Base-by-base conservation (phyloP, 805 yeast genomes). In the Isabelozyma heimii region DNA sequence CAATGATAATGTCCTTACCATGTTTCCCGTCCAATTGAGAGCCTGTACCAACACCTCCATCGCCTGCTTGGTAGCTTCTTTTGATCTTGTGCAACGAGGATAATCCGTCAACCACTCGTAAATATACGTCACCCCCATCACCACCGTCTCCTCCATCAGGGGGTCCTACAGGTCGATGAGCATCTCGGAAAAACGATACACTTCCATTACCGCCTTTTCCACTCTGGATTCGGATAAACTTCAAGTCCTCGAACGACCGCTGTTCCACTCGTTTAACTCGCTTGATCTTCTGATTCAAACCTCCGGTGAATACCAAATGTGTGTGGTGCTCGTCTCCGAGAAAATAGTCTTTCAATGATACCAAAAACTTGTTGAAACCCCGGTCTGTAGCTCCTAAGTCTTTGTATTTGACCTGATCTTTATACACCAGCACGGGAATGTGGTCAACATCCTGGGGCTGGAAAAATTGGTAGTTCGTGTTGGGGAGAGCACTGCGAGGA, bases 131-230 rank as follows among this genome's bases (percentile, higher is more conserved):
- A 2, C 99, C 99, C 17, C 99, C 99, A 52, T 76, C 72, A 4
- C 98, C 99, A 28, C 99, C 99, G 69, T 94, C 97, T 8, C 99
- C 99, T n/a, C 99, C 99, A 66, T 91, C 96, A 0, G 99, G 96
- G 0, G 99, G 98, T 0, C 99, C 99, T 15, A 79, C 77, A 0
- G 96, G 77, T 40, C 89, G 70, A 39, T 91, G 89, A 3, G 96
- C 88, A 56, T 90, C 98, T 54, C 97, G 75, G 50, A 85, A 79
- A 66, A 94, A 94, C 0, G 97, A 87, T 0, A 90, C 85, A 30
- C 81, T 75, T 6, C 99, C 99, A 62, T 85, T 76, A 1, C 99
- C 99, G 16, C 99, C 99, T 39, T 71, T 75, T 0, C 99, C 99
- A 26, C 96, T 82, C 3, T 70, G 63, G 8, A 90, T 70, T 47